Evolutionary conservation across 2,329 filamentous ascomycete genomes (phyloP).

Genomic region (Stylonectria norvegica): DNA sequence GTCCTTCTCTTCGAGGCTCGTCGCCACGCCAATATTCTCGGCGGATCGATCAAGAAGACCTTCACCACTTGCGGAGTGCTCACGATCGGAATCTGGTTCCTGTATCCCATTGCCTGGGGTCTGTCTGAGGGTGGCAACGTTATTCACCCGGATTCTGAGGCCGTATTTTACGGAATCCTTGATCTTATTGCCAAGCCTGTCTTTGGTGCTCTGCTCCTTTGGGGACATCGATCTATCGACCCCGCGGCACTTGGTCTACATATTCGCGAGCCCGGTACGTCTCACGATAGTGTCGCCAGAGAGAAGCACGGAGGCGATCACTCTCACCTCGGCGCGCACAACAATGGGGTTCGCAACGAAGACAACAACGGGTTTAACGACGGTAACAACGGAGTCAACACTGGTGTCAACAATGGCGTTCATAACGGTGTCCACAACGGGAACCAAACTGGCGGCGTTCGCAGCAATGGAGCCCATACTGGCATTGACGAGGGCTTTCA

Average conservation of each 20-base stretch:
- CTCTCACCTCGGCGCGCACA: background rate
- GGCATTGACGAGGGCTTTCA: no score
- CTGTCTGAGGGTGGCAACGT: slow-evolving; percentile 51
- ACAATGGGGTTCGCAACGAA: background rate
- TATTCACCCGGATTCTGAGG: slow-evolving; percentile 61
- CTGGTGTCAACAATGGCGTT: no score
- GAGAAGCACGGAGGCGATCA: background rate
- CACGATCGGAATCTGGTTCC: slow-evolving; percentile 54
- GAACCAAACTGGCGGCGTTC: no score
- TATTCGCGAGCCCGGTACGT: background rate
- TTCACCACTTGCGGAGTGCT: slow-evolving; percentile 56
- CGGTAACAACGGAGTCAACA: background rate
- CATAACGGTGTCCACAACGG: no score
- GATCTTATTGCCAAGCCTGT: slow-evolving; percentile 63
- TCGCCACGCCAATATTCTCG: slow-evolving; percentile 52
- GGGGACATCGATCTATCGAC: slow-evolving; percentile 60
- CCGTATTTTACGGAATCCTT: slow-evolving; percentile 65
- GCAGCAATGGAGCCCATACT: no score
- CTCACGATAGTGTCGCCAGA: background rate
- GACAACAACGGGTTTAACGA: background rate
- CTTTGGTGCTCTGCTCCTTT: slow-evolving; percentile 59
- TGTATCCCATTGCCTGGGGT: slow-evolving; percentile 53
- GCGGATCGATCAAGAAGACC: slow-evolving; percentile 48
- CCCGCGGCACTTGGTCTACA: slow-evolving; percentile 52
- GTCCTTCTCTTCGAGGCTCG: slow-evolving; percentile 39